Evolutionary conservation across 371 early-diverging fungal genomes (phyloP).

Genomic region (Capillidium rhysosporum): DNA sequence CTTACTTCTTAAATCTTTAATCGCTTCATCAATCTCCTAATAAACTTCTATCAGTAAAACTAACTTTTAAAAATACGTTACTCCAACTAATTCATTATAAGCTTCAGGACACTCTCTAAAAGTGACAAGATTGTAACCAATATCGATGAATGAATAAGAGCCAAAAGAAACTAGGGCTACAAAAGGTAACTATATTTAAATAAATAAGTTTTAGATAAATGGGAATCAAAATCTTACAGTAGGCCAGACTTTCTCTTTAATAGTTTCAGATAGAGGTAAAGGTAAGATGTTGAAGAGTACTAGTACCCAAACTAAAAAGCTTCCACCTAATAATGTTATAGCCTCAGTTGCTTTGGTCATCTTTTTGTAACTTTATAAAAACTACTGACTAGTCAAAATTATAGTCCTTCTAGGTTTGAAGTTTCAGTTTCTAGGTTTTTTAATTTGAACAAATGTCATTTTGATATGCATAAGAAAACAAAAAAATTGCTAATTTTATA

Average conservation of each 20-base stretch:
- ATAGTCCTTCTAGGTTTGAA: no score
- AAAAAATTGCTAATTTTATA: no score
- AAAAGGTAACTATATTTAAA: conserved; percentile 42
- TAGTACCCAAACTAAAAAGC: neutral
- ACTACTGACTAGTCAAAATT: no score
- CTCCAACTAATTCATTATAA: conserved; percentile 47
- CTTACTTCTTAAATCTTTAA: neutral
- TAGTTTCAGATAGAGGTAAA: neutral
- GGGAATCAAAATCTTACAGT: neutral
- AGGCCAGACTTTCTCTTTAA: conserved; percentile 2
- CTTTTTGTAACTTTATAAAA: conserved; percentile 4
- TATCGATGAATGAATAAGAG: conserved; percentile 55
- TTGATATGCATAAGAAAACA: no score
- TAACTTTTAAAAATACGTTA: conserved; percentile 13
- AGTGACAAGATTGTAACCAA: conserved; percentile 64
- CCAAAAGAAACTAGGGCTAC: conserved; percentile 61
- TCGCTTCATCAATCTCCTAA: conserved; percentile 2
- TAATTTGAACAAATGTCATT: no score
- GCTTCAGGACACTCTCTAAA: conserved; percentile 85
- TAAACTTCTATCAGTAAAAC: neutral
- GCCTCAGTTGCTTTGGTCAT: conserved; percentile 47
- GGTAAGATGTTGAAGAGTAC: neutral
- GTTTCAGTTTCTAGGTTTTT: no score
- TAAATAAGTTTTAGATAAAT: neutral
- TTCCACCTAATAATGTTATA: conserved; percentile 17